Base-by-base conservation (phyloP, 805 yeast genomes). In the Spathaspora hagerdaliae region DNA sequence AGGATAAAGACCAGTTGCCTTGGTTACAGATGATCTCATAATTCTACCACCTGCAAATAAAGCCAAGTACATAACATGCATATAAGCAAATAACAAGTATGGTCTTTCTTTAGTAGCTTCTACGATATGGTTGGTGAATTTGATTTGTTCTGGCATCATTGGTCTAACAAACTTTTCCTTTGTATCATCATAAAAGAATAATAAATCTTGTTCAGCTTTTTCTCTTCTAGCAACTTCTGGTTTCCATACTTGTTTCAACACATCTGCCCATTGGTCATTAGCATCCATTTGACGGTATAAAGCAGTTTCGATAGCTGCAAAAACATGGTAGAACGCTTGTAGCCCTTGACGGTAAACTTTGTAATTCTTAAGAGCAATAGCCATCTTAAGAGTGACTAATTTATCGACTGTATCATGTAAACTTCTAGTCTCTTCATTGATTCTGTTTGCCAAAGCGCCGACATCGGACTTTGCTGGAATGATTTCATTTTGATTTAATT, bases 31-130 rank as follows among this genome's bases (percentile, higher is more conserved):
- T 0, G 90, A 81, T 48, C 83, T 70, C 79, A 88, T 75, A 31
- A 87, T 72, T 51, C 82, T 73, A 13, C 95, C 96, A 42, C 96
- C 96, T 1, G 96, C 96, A 68, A 87, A 87, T 42, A 87, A 74
- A 0, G 94, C 96, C 58, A 87, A 67, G 64, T 87, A 87, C 80
- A 87, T 75, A 40, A 86, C 94, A 60, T 87, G 96, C 69, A 88
- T 79, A 63, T 87, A 87, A 5, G 96, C 94, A 39, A 87, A 69
- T 33, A 87, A 63, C 15, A 86, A 63, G 53, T 85, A 79, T 7
- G 96, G 96, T 57, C 83, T 82, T 38, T 76, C 81, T 37, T 58
- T 58, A 32, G 85, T 76, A 7, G 73, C 74, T 40, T 65, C 60
- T 34, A 70, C 65, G 45, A 87, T 85, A 59, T 84, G 89, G 34